Base-by-base conservation (phyloP, 176 grass and related monocot species). In the Cenchrus americanus region DNA sequence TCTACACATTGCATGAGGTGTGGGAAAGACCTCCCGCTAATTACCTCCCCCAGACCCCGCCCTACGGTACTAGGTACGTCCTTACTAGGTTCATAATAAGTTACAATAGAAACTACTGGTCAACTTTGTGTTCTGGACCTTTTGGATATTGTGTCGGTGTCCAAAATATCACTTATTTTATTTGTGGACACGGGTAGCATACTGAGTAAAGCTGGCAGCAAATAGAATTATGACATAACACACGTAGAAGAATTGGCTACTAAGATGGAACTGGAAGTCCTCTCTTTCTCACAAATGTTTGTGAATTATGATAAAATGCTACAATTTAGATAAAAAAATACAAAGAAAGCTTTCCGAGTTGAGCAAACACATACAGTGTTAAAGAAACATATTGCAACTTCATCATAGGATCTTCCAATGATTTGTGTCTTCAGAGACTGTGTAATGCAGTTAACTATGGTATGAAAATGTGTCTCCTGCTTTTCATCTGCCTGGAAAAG, bases 371-470 rank as follows among this genome's bases (percentile, higher is more conserved):
- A 84, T 94, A 97, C 95, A 43, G 91, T 95, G 84, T 98, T 95
- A 69, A 95, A 98, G 85, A 98, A 98, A 69, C 93, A 91, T 82
- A 98, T 88, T 68, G 95, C 82, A 71, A 98, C 84, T 95, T 98
- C 92, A 87, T 98, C 95, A 11, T 90, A 86, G 22, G 91, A 95
- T 90, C 91, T 94, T 54, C 89, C 77, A 47, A 98, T 92, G 84
- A 98, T 98, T 78, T 95, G 92, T 1, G 87, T 76, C 89, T 95
- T 98, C 23, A 98, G 75, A 74, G 88, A 85, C 63, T 85, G 80
- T 4, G 81, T 54, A 68, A 98, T 89, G 90, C 96, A 95, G 73
- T 88, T 84, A 30, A 95, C 70, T 57, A 89, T 88, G 57, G 77
- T 88, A 78, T 80, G 88, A 63, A 98, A 98, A 95, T 95, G 87